Percentiles rank a stretch among this genome's conserved stretches.
Evolutionary conservation across 2,329 filamentous ascomycete genomes (phyloP).

Genomic region (Corniculantispora saksenae): DNA sequence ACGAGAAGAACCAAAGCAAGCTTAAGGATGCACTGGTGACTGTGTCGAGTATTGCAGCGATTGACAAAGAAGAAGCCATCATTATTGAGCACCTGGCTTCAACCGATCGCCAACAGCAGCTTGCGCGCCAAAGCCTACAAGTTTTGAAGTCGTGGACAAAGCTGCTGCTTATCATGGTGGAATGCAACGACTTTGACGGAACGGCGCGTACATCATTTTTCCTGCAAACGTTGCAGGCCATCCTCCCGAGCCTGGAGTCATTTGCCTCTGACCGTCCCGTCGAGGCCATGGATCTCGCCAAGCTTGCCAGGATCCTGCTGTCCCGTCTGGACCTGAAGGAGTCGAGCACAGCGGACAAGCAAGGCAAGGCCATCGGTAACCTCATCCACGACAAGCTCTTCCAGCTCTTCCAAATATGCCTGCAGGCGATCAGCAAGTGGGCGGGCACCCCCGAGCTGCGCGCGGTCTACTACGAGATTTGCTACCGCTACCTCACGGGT

Average conservation of each 20-base stretch:
- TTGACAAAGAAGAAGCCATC: constrained; percentile 61
- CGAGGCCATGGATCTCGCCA: constrained; percentile 75
- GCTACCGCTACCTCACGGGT: constrained; percentile 78
- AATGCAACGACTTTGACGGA: constrained; percentile 76
- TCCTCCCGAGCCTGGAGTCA: constrained; percentile 82
- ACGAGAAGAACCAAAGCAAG: constrained; percentile 46
- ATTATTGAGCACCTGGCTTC: constrained; percentile 63
- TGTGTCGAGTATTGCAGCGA: constrained; percentile 48
- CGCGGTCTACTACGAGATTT: constrained; percentile 87
- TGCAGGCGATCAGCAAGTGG: constrained; percentile 76
- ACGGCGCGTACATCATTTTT: constrained; percentile 75
- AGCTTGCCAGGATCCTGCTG: constrained; percentile 71
- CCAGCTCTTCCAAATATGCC: constrained; percentile 84
- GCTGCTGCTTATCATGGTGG: constrained; percentile 78
- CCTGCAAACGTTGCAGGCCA: constrained; percentile 81
- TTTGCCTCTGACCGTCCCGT: constrained; percentile 68
- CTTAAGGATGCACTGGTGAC: constrained; percentile 42
- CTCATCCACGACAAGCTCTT: constrained; percentile 86
- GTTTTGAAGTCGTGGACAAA: constrained; percentile 84
- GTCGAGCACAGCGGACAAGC: constrained; percentile 40
- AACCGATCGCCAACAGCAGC: constrained; percentile 62
- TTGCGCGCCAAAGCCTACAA: constrained; percentile 59
- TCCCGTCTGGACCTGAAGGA: constrained; percentile 66
- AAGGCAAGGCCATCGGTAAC: constrained; percentile 58
- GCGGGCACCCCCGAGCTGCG: constrained; percentile 71